Percentiles rank a stretch among this genome's conserved stretches.
Conservation (phyloP, 2,329 filamentous ascomycete genomes). For the Aspergillus unguis region DNA sequence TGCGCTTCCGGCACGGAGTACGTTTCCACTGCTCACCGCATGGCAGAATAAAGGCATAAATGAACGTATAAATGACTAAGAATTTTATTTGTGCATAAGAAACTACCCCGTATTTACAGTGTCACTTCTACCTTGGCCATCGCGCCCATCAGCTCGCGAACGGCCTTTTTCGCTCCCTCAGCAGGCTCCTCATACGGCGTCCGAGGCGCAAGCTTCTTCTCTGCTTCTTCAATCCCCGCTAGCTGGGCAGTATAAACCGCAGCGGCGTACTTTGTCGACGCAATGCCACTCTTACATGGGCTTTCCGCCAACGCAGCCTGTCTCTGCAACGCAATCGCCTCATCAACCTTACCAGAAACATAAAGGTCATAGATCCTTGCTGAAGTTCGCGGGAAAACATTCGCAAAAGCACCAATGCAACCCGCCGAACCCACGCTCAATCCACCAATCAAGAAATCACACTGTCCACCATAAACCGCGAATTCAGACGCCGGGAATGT, state of each 20-base stretch:
- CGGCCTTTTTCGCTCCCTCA: conserved; percentile 44
- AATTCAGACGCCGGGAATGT: conserved; percentile 56
- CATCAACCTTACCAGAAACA: conserved; percentile 53
- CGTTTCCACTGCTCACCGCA: background rate
- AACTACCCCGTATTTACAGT: background rate
- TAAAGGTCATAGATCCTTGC: conserved; percentile 61
- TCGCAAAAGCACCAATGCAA: conserved; percentile 58
- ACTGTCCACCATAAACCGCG: conserved; percentile 68
- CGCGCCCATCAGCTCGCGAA: conserved; percentile 40
- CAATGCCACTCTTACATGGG: conserved; percentile 64
- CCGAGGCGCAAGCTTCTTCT: conserved; percentile 57
- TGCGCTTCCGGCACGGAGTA: conserved; percentile 24
- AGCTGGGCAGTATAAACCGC: conserved; percentile 56
- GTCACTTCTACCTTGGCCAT: conserved; percentile 41
- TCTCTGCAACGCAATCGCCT: conserved; percentile 60
- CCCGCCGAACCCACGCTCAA: conserved; percentile 53
- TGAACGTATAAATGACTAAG: background rate
- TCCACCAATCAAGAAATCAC: conserved; percentile 63
- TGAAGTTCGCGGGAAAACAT: conserved; percentile 56
- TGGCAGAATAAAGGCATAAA: background rate
- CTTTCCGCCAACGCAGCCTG: conserved; percentile 64
- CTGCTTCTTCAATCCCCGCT: conserved; percentile 60
- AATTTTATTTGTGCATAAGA: background rate
- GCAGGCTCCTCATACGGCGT: conserved; percentile 57
- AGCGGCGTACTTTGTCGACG: conserved; percentile 66